Evolutionary conservation across 345 rosid genomes (phyloP), one percentile per base, ranked within the genome.

Genomic region (Luvunga scandens): DNA sequence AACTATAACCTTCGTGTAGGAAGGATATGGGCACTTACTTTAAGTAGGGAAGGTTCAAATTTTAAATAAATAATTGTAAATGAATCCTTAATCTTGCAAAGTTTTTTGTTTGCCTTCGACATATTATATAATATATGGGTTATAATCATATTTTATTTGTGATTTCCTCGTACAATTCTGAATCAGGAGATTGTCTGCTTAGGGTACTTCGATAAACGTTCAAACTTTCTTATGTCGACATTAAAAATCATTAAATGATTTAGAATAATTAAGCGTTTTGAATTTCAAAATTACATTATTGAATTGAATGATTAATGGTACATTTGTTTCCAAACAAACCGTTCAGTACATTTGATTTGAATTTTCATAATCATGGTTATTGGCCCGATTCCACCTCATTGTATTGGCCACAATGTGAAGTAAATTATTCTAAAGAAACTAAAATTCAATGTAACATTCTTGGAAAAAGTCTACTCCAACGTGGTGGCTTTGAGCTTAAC

Each of bases 121-220:
- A 16, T 28, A 39, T 27, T 45, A 25, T 36, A 30, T 2, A 73
- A n/a, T 4, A 53, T 10, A 45, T 2, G 50, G 18, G 18, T 13
- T 12, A 45, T 45, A 34, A 21, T 62, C 13, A 63, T 62, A 63
- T 74, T 62, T 28, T 74, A 39, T 9, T 18, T 39, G 24, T 30
- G 30, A 74, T 28, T 74, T 62, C 60, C 77, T 74, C 53, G 27
- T 38, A 60, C 76, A 25, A 36, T 25, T 73, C 61, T 28, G 38
- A 66, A 30, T 42, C 25, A 28, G 39, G 45, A 62, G 39, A 16
- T 19, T 73, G 42, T 68, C 36, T 34, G 21, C 53, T 34, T 72
- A 16, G 36, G 7, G n/a, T 27, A 72, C 19, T 45, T 45, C 18
- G 50, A 34, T 59, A 7, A 31, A 22, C 18, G 34, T 16, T 73